Evolutionary conservation across 129 eudicot genomes (phyloP), one percentile per base, ranked within the genome.

Genomic region (Artemisia tridentata): DNA sequence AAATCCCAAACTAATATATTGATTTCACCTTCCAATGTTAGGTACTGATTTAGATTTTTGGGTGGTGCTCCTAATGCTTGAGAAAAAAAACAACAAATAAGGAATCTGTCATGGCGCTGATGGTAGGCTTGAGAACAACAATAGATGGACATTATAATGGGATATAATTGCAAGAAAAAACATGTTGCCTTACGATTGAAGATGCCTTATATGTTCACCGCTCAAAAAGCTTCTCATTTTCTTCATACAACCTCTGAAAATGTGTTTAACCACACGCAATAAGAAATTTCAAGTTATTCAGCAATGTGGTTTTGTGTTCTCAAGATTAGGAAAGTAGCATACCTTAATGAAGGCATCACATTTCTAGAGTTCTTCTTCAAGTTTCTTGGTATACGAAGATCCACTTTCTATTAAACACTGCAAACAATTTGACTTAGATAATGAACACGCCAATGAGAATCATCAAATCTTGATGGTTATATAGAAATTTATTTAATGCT

Each of bases 291-390:
- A n/a, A n/a, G n/a, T n/a, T n/a, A n/a, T n/a, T n/a, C n/a, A n/a
- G n/a, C 1, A 17, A 14, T 64, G 4, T 10, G 12, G 12, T 19
- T 17, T 52, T 63, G 34, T 41, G 21, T 61, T 68, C n/a, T 60
- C 25, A 50, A 31, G 31, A 61, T 54, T 25, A 48, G 9, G 58
- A 50, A 29, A 73, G 68, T 65, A 77, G 69, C 60, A 65, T 41
- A 80, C 98, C 97, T 93, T 96, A 72, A 93, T 93, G 61, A 93
- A 90, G 19, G 95, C 91, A 85, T 93, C 97, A 60, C 98, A 92
- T 82, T 93, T 89, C 70, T 38, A 63, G 67, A 93, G 96, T 82
- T 93, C 98, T 79, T 89, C 98, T 80, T 93, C 97, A 73, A 93
- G 97, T 81, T 89, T 89, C 82, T 85, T 89, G 71, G 92, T 89